A percentile compares a stretch with the other conserved stretches of the same genome.
Evolutionary conservation across 345 rosid genomes (phyloP).

Genomic region (Anastatica hierochuntica): DNA sequence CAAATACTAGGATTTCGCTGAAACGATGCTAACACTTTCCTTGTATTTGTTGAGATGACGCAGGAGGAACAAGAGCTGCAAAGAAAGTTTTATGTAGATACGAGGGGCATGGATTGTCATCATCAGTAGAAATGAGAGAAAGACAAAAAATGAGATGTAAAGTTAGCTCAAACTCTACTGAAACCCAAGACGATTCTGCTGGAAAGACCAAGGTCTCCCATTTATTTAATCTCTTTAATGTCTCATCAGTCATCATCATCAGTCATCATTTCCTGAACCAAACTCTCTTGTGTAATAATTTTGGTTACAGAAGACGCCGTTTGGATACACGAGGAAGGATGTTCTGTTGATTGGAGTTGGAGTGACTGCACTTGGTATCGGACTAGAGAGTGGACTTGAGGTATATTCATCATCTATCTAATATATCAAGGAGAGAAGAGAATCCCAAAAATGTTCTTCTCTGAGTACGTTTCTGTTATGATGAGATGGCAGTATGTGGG

Average conservation of each 20-base stretch:
- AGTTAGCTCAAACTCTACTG: constrained; percentile 22
- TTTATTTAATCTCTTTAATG: not conserved
- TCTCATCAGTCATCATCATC: too few species aligned
- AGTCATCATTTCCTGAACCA: not conserved
- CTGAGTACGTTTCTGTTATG: not conserved
- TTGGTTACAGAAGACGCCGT: constrained; percentile 43
- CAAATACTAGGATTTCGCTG: not conserved
- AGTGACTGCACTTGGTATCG: constrained; percentile 59
- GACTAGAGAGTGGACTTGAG: constrained; percentile 90
- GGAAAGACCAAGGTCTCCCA: constrained; percentile 18
- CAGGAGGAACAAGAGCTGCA: constrained; percentile 10
- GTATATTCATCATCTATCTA: constrained; percentile 19
- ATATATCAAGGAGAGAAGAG: too few species aligned
- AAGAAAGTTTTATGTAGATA: constrained; percentile 5
- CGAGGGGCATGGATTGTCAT: constrained; percentile 9
- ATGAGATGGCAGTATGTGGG: constrained; percentile 53
- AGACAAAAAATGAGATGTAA: constrained; percentile 16
- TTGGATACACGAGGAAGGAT: constrained; percentile 88
- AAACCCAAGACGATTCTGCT: constrained; percentile 21
- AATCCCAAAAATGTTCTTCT: too few species aligned
- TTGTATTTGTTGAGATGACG: constrained; percentile 9
- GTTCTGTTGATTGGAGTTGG: constrained; percentile 84
- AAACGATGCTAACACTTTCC: not conserved
- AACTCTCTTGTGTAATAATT: not conserved
- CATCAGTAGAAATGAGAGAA: not conserved